Base-by-base conservation (phyloP, 768 basidiomycete genomes). In the Amanita pallidorosea region DNA sequence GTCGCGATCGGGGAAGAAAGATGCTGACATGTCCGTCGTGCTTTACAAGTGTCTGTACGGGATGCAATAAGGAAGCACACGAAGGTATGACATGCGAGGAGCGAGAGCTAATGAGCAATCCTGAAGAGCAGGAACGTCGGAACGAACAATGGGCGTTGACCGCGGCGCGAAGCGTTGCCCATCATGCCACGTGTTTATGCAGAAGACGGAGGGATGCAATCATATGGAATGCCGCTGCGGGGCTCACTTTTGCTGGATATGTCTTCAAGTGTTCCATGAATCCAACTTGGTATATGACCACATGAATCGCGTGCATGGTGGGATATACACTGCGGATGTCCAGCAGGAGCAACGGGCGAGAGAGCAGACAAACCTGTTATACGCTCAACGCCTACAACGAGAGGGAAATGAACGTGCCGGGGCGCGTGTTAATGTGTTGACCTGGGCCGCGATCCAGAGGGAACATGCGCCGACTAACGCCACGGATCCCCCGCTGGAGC, bases 211-310 rank as follows among this genome's bases (percentile, higher is more conserved):
- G 17, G 79, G 78, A 0, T 81, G 79, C 62, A 77, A 80, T 57
- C 78, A 81, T 58, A 73, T 80, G 65, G 55, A 59, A 1, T 81
- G 79, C 58, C 63, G 52, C 49, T 80, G 78, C 55, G 71, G 71
- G 3, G 66, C 68, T 9, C 77, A 81, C 57, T 69, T 78, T 17
- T 79, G 76, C 52, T 80, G 77, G 81, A 61, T 63, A 7, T 83
- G 81, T 51, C 61, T 77, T 64, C 61, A 61, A 8, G 45, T 64
- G 4, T 81, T 80, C 45, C 23, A 37, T 13, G 25, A 22, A 9
- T n/a, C 27, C 29, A 2, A 13, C 2, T 52, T 47, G 11, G 60
- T 66, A 11, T 69, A 67, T 53, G 25, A 12, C 0, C 76, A 77
- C 42, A 69, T 78, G 70, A 46, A 47, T 2, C 4, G 3, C 3